A percentile compares a stretch with the other conserved stretches of the same genome.
These are phyloP conservation scores for Aspergillus hortae DNA, from an alignment of 2,329 filamentous ascomycete genomes.

Conservation along the genomic window DNA sequence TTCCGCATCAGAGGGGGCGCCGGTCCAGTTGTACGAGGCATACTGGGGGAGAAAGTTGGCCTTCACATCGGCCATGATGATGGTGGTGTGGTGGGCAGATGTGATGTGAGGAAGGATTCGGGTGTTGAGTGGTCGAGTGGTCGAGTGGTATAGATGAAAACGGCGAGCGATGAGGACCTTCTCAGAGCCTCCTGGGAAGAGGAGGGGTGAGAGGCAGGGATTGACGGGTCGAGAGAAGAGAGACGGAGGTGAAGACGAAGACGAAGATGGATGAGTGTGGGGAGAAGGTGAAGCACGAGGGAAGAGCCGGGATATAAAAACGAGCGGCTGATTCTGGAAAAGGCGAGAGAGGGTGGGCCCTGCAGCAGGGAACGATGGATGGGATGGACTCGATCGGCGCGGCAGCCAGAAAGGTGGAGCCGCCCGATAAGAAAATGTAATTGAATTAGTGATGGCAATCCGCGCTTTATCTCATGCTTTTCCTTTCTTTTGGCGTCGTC, in stretches of 20 bases:
- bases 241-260: background rate
- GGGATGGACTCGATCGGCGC: background rate
- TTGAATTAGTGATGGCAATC: background rate
- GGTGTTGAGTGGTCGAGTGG: background rate
- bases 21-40: slow-evolving; percentile 49
- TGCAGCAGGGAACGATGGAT: background rate
- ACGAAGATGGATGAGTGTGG: background rate
- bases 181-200: background rate
- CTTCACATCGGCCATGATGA: slow-evolving; percentile 27
- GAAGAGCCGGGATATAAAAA: slow-evolving; percentile 2
- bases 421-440: background rate
- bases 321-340: slow-evolving; percentile 1
- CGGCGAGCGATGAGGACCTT: background rate
- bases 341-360: background rate
- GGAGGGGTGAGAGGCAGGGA: background rate
- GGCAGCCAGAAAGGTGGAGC: background rate
- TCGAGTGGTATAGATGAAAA: background rate
- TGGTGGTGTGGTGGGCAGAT: background rate
- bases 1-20: slow-evolving; percentile 42
- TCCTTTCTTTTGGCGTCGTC: background rate
- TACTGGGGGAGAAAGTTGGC: slow-evolving; percentile 39
- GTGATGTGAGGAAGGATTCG: background rate
- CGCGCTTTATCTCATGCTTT: background rate
- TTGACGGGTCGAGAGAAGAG: background rate
- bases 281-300: background rate